A percentile compares a stretch with the other conserved stretches of the same genome.
phyloP scores from a whole-genome alignment of 352 stramenopile species.

The Phytophthora lateralis region DNA sequence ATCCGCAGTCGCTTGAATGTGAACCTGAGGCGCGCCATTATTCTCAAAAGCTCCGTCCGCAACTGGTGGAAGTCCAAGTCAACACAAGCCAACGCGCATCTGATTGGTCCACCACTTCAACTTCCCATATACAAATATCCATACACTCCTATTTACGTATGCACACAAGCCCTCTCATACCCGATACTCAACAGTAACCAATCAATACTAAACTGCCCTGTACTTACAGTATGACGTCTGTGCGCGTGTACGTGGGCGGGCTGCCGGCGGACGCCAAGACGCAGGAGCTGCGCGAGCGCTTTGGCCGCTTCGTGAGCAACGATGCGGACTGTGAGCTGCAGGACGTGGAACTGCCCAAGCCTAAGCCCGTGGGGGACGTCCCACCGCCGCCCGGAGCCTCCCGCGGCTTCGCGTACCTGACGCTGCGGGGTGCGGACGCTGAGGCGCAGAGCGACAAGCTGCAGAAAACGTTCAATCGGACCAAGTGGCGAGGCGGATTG shows the following conservation, averaged over 20 bases:
- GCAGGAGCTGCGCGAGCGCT: conserved; percentile 66
- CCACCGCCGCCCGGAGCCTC: conserved; percentile 3
- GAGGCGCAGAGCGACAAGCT: conserved; percentile 42
- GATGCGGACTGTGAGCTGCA: conserved; percentile 35
- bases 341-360: conserved; percentile 50
- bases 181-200: background rate
- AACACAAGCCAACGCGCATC: background rate
- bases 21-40: conserved; percentile 18
- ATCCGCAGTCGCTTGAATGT: conserved; percentile 15
- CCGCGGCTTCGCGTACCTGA: conserved; percentile 71
- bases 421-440: conserved; percentile 41
- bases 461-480: conserved; percentile 70
- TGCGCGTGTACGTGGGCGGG: conserved; percentile 72
- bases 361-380: conserved; percentile 25
- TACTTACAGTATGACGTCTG: conserved; percentile 7
- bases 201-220: conserved; percentile 2
- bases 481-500: conserved; percentile 71
- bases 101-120: background rate
- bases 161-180: background rate
- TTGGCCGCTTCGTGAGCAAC: conserved; percentile 50
- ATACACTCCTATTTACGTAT: background rate
- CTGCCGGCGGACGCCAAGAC: conserved; percentile 51
- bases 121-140: background rate
- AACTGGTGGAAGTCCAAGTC: background rate
- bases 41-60: background rate